Percentiles rank a stretch among this genome's conserved stretches.
phyloP scores from a whole-genome alignment of 2,329 filamentous ascomycete genomes.

The Neocatenulostroma microsporum region DNA sequence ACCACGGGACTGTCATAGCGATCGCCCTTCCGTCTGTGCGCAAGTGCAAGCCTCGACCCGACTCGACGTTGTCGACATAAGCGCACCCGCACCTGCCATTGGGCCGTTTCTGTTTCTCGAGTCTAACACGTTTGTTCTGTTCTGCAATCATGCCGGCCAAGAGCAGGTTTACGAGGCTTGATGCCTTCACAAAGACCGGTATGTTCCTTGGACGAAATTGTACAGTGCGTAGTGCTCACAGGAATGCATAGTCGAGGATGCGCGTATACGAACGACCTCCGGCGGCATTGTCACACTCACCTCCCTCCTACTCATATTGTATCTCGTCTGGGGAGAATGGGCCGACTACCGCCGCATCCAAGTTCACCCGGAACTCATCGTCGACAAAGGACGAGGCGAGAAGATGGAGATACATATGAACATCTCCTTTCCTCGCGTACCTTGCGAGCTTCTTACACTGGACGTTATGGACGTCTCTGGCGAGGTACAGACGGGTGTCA shows the following conservation, averaged over 20 bases:
- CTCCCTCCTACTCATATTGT: constrained; percentile 80
- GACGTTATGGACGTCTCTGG: constrained; percentile 99
- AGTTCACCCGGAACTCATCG: constrained; percentile 85
- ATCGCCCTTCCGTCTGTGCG: no score
- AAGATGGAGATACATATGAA: constrained; percentile 99
- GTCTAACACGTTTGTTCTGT: no score
- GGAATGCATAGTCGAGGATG: constrained; percentile 68
- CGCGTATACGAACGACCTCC: constrained; percentile 87
- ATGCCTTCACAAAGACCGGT: constrained; percentile 91
- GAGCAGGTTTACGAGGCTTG: constrained; percentile 90
- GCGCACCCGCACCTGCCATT: no score
- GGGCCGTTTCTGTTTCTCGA: no score
- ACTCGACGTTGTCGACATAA: no score
- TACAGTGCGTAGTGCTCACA: not conserved
- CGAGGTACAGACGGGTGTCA: constrained; percentile 89
- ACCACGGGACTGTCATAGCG: no score
- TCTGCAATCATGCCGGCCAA: constrained; percentile 73
- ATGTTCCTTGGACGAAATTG: no score
- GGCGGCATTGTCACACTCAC: constrained; percentile 91
- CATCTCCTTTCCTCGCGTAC: constrained; percentile 86
- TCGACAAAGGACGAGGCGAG: constrained; percentile 95
- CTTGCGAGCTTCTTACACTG: constrained; percentile 89
- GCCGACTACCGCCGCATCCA: constrained; percentile 77
- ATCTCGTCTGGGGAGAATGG: constrained; percentile 93
- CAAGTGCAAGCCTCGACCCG: no score